phyloP scores from a whole-genome alignment of 1,284 basidiomycete genomes.

The Ganoderma meredithae region DNA sequence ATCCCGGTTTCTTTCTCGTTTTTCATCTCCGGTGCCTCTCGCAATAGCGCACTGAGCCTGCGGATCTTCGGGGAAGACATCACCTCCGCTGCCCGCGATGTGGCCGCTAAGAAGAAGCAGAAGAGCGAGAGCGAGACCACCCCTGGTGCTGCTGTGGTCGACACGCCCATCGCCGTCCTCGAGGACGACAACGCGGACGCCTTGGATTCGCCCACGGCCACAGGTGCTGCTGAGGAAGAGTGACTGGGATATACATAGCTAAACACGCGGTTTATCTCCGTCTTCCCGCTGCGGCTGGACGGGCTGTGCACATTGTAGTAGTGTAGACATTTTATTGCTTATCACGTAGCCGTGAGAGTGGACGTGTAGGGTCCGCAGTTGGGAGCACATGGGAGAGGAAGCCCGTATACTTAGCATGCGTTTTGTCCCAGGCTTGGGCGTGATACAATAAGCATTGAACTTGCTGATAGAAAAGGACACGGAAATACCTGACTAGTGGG shows the following conservation, averaged over 20 bases:
- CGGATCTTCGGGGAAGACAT: constrained; percentile 83
- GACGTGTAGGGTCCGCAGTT: not conserved
- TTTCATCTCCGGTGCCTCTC: not conserved
- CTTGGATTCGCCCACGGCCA: constrained; percentile 13
- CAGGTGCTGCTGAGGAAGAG: not conserved
- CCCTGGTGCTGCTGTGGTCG: constrained; percentile 14
- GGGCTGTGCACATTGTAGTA: not conserved
- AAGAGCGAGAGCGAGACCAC: constrained; percentile 21
- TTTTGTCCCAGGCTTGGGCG: too few species aligned
- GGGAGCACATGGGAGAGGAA: not conserved
- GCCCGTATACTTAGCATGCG: not conserved
- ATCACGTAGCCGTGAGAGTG: not conserved
- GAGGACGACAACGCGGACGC: constrained; percentile 15
- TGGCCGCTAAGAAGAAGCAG: constrained; percentile 28
- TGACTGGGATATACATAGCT: too few species aligned
- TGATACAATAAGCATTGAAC: not conserved
- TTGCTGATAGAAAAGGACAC: not conserved
- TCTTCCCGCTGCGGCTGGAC: not conserved
- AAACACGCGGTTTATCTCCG: not conserved
- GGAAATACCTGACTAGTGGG: not conserved
- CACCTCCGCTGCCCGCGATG: constrained; percentile 59
- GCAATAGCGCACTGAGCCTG: constrained; percentile 72
- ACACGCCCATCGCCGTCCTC: constrained; percentile 10
- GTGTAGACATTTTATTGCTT: not conserved
- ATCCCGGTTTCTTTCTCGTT: constrained; percentile 1